Base-by-base conservation (phyloP, 164 flowering plant genomes). In the Platanus orientalis region DNA sequence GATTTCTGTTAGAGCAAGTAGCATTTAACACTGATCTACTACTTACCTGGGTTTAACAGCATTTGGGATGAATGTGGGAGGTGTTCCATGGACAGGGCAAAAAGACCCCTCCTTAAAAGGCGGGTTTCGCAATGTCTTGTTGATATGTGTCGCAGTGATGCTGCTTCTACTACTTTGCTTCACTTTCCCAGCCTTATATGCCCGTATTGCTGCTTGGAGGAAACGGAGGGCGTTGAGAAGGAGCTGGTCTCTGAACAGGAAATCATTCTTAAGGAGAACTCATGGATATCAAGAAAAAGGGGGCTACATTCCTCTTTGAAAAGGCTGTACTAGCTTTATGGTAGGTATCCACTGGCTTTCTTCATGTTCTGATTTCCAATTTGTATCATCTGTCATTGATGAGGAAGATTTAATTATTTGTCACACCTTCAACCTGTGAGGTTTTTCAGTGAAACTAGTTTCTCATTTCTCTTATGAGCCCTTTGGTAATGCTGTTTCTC, bases 31-130 rank as follows among this genome's bases (percentile, higher is more conserved):
- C 19, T 9, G 13, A 40, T 28, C 9, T 0, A 10, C 23, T 44
- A 26, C 21, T 54, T 24, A 17, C 48, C 17, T 55, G 52, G 24
- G 71, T 20, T 23, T 55, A 14, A 32, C 81, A 95, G 97, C 88
- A 40, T 95, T 95, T 76, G 99, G 99, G 49, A 95, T 95, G 99
- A 95, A 95, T 64, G 99, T 92, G 21, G 99, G 99, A 20, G 99
- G 99, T 44, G 92, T 95, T 60, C 99, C 99, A 63, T 95, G 99
- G 97, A 92, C 99, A 4, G 79, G 36, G 23, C 97, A 88, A 65
- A 67, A 45, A 4, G 75, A 87, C 52, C 92, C 97, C 11, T 40
- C 25, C 14, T 6, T 86, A 50, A 79, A 75, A 69, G 82, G 83
- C 51, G 99, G 99, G 47, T 95, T 95, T 61, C 81, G 83, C 48